Conservation (phyloP, 208 protist genomes). For the Phytomonas sp. region DNA sequence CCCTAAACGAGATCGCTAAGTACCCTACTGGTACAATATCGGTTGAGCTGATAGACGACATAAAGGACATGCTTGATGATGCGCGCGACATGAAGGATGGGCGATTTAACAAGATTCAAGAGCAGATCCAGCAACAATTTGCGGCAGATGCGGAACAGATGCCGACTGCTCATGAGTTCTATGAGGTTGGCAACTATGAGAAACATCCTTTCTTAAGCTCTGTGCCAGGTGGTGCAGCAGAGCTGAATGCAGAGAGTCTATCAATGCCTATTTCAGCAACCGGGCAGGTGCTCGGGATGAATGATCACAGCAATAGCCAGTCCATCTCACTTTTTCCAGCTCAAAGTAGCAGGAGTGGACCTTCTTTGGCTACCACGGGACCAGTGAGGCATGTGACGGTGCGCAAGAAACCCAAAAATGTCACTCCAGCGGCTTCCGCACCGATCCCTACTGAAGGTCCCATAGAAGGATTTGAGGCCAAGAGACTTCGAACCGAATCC, state of each 20-base stretch:
- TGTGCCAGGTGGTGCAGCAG: constrained; percentile 32
- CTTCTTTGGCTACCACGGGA: constrained; percentile 21
- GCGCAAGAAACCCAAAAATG: constrained; percentile 65
- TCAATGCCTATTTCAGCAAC: constrained; percentile 70
- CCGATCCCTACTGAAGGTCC: not conserved
- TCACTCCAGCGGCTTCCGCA: not conserved
- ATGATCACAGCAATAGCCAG: constrained; percentile 54
- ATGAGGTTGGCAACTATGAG: constrained; percentile 25
- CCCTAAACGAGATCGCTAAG: constrained; percentile 45
- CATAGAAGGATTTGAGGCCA: not conserved
- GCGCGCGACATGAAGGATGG: constrained; percentile 72
- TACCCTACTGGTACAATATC: constrained; percentile 46
- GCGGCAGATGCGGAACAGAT: constrained; percentile 44
- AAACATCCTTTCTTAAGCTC: constrained; percentile 60
- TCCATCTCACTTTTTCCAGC: constrained; percentile 72
- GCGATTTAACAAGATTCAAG: constrained; percentile 55
- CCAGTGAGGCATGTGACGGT: constrained; percentile 47
- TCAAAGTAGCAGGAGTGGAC: constrained; percentile 35
- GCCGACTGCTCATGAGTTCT: constrained; percentile 54
- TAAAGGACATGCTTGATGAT: constrained; percentile 67
- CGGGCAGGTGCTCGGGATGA: constrained; percentile 33
- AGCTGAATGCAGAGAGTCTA: constrained; percentile 32
- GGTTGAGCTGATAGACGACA: constrained; percentile 41
- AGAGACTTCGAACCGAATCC: not conserved
- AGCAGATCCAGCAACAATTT: constrained; percentile 68